Evolutionary conservation across 2,329 filamentous ascomycete genomes (phyloP).

Genomic region (Thielaviopsis ethacetica): DNA sequence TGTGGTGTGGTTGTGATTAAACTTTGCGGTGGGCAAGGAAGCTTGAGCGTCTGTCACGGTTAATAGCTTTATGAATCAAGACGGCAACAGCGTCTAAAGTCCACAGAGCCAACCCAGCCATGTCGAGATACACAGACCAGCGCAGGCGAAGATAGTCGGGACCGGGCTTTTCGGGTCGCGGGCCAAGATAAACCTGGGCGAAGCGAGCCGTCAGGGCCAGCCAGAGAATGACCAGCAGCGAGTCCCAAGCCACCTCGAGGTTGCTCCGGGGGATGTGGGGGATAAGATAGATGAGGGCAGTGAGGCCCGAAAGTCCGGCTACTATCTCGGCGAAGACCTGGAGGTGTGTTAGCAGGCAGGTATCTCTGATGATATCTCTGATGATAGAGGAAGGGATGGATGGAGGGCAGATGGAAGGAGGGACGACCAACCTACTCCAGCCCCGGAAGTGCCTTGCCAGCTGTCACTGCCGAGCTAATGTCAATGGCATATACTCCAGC

Average conservation of each 20-base stretch:
- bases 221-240: constrained; percentile 8
- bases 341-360: too few species aligned
- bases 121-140: constrained; percentile 10
- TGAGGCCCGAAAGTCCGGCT: constrained; percentile 5
- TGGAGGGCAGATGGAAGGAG: neutral
- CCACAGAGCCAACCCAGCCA: constrained; percentile 8
- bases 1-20: too few species aligned
- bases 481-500: constrained; percentile 9
- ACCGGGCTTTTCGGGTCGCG: constrained; percentile 5
- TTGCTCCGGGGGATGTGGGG: constrained; percentile 6
- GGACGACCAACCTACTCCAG: constrained; percentile 6
- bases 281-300: constrained; percentile 10
- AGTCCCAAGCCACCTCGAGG: constrained; percentile 9
- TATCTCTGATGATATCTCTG: too few species aligned
- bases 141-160: constrained; percentile 6
- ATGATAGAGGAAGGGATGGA: neutral
- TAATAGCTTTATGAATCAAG: constrained; percentile 5
- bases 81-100: constrained; percentile 6
- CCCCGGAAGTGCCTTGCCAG: neutral
- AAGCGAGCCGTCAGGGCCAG: constrained; percentile 7
- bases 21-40: neutral
- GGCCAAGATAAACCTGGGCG: constrained; percentile 7
- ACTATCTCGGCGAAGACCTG: constrained; percentile 9
- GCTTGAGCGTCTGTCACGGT: neutral
- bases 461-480: constrained; percentile 4